Base-by-base conservation (phyloP, 305 asterid genomes). In the Solanum aculeatissimum region DNA sequence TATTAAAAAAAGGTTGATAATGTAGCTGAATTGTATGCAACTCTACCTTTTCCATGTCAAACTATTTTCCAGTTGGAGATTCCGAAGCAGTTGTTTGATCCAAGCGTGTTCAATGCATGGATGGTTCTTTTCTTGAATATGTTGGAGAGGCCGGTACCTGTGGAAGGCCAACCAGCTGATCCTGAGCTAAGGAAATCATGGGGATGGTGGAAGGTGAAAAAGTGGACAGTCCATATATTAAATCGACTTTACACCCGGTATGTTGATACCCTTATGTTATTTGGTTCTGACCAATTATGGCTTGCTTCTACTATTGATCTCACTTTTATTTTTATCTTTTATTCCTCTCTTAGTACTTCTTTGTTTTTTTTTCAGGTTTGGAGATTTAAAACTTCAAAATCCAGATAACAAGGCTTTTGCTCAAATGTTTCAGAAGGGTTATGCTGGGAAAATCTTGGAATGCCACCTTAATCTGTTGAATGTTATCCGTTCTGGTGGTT, bases 181-280 rank as follows among this genome's bases (percentile, higher is more conserved):
- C 97, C 96, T 25, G 99, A 97, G 86, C 89, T 89, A 87, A 90
- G 99, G 87, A 97, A 95, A 88, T 90, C 99, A 81, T 97, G 99
- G 99, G 99, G 98, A 57, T 97, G 99, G 99, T 97, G 99, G 99
- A 95, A 97, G 90, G 99, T 97, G 62, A 97, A 97, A 90, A 97
- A 97, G 91, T 97, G 99, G 99, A 97, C 98, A 2, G 92, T 94
- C 90, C 99, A 97, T 91, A 94, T 97, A 85, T 84, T 97, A 83
- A 95, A 95, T 89, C 97, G 99, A 65, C 98, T 97, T 53, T 97
- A 91, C 87, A 93, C 99, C 70, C 89, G 99, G 99, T 94, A 86
- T 49, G 87, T 84, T 90, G 53, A 84, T 82, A 51, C 25, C 29
- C 27, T 80, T 78, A 65, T 57, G 29, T 78, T 69, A 29, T 23